Evolutionary conservation across 495 filamentous ascomycete genomes (phyloP).

Genomic region (Hypoxylon trugodes): DNA sequence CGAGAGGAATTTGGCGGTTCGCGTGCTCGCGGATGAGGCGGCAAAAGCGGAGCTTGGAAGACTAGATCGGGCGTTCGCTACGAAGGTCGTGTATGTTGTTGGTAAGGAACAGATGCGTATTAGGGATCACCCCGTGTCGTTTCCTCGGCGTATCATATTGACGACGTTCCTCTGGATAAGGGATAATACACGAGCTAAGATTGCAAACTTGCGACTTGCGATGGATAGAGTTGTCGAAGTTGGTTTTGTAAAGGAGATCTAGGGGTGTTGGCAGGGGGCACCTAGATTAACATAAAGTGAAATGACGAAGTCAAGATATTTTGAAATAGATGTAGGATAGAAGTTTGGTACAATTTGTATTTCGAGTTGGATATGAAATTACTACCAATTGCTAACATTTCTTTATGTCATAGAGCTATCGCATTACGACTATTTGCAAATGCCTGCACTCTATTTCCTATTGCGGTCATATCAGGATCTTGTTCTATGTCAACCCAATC

Average conservation of each 20-base stretch:
- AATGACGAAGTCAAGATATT: too few species aligned
- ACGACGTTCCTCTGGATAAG: conserved; percentile 71
- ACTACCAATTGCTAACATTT: too few species aligned
- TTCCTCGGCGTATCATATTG: conserved; percentile 58
- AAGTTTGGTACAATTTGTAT: too few species aligned
- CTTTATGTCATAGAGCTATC: too few species aligned
- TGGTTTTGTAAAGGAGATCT: conserved; percentile 75
- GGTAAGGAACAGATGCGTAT: conserved; percentile 78
- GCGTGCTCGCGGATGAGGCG: conserved; percentile 49
- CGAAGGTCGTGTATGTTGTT: conserved; percentile 72
- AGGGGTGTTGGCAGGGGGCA: neutral
- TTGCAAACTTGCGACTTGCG: conserved; percentile 66
- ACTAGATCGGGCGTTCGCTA: conserved; percentile 66
- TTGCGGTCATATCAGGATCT: conserved; percentile 2
- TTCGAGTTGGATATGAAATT: too few species aligned
- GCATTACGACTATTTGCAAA: neutral
- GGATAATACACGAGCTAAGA: conserved; percentile 73
- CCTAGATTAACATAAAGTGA: too few species aligned
- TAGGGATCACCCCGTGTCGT: conserved; percentile 48
- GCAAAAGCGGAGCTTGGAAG: conserved; percentile 55
- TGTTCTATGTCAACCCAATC: neutral
- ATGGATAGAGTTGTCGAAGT: conserved; percentile 72
- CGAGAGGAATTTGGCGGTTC: conserved; percentile 10
- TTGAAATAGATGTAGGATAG: too few species aligned
- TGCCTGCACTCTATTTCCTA: neutral